Evolutionary conservation across 495 filamentous ascomycete species (phyloP).

Genomic region (Neurospora intermedia): DNA sequence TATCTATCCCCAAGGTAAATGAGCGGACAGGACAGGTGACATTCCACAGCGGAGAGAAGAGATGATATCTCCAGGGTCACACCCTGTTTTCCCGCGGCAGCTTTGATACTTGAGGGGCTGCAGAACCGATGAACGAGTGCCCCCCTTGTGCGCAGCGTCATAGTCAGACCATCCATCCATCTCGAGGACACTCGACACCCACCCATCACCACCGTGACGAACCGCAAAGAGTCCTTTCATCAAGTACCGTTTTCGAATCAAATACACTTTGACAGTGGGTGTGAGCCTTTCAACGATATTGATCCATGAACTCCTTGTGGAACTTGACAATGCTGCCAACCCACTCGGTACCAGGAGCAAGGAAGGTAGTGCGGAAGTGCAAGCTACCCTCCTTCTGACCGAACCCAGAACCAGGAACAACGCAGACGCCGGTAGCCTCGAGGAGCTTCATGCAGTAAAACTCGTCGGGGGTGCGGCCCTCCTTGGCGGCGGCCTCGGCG

Average conservation of each 20-base stretch:
- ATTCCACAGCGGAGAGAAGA: neutral
- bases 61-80: neutral
- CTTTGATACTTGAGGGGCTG: neutral
- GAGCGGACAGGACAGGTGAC: neutral
- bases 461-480: constrained; percentile 71
- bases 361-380: constrained; percentile 95
- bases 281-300: constrained; percentile 42
- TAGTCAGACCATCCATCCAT: neutral
- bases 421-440: constrained; percentile 91
- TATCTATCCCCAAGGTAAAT: too few relatives aligned
- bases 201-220: neutral
- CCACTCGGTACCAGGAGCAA: constrained; percentile 94
- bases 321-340: constrained; percentile 79
- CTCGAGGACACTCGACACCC: neutral
- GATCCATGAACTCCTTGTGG: constrained; percentile 81
- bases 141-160: neutral
- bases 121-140: neutral
- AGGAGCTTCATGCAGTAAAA: constrained; percentile 87
- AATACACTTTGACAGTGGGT: neutral
- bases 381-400: constrained; percentile 85
- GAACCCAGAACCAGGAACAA: constrained; percentile 86
- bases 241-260: too few relatives aligned
- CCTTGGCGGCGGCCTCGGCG: constrained; percentile 58
- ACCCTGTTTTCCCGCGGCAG: neutral
- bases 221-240: too few relatives aligned